These are phyloP conservation scores for Xylaria longipes DNA, from an alignment of 495 filamentous ascomycete species.

Conservation along the genomic window DNA sequence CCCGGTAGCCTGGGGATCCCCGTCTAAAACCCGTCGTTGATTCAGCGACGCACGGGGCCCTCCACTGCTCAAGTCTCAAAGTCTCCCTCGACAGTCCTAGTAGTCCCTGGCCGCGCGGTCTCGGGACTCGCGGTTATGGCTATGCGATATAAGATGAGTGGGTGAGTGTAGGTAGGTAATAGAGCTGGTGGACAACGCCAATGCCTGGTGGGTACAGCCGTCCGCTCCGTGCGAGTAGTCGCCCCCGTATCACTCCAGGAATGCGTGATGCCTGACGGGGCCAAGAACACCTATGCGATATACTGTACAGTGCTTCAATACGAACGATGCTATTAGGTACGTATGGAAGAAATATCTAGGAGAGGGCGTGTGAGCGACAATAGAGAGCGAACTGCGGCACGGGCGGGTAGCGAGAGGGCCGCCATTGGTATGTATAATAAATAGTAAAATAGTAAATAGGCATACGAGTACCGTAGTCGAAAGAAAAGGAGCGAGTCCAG, in stretches of 20 bases:
- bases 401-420: slow-evolving; percentile 8
- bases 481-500: background rate
- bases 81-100: background rate
- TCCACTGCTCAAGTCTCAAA: slow-evolving; percentile 1
- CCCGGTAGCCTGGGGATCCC: slow-evolving; percentile 24
- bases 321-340: background rate
- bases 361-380: slow-evolving; percentile 4
- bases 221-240: slow-evolving; percentile 6
- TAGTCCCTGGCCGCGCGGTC: slow-evolving; percentile 16
- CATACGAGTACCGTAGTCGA: background rate
- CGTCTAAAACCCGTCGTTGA: slow-evolving; percentile 18
- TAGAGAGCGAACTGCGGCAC: slow-evolving; percentile 12
- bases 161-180: background rate
- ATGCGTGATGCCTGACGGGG: background rate
- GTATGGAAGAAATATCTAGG: background rate
- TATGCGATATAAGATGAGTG: background rate
- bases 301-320: background rate
- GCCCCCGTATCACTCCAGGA: background rate
- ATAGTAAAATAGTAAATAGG: background rate
- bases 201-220: slow-evolving; percentile 11
- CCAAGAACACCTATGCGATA: slow-evolving; percentile 1
- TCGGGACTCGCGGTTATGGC: slow-evolving; percentile 11
- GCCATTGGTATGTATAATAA: slow-evolving; percentile 12
- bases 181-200: slow-evolving; percentile 13
- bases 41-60: slow-evolving; percentile 13